Base-by-base conservation (phyloP, 2,329 filamentous ascomycete species). In the Diaporthe nobilis region DNA sequence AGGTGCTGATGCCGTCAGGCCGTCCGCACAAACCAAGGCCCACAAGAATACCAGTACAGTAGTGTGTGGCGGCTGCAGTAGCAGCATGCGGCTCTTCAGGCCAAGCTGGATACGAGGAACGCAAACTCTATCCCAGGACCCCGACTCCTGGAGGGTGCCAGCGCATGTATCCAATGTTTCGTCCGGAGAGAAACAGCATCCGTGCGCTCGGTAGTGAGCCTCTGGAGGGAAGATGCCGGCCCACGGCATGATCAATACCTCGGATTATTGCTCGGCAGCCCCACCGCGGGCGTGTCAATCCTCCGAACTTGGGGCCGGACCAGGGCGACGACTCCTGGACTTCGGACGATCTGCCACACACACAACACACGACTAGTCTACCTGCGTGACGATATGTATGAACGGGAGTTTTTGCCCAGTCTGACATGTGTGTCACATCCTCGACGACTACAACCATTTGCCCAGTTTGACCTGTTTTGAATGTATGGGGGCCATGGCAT, bases 81-180 rank as follows among this genome's bases (percentile, higher is more conserved):
- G 65, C 49, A 70, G 65, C 65, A 70, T 70, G 65, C 65, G 65
- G 65, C 65, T 70, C 65, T 70, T 70, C 65, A 42, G 65, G 65
- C 34, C 65, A 70, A 70, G 65, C 65, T 70, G 65, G 65, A 70
- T 70, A 70, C 65, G 65, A 70, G 49, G 49, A 70, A 55, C 2
- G 49, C 65, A 39, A 70, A 70, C 49, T 70, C 65, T 70, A 70
- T 70, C 49, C 49, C 65, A 55, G 65, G 4, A 53, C 31, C 61
- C 65, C 47, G 22, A 53, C 47, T 42, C 65, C 49, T 55, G 49
- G 34, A 70, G n/a, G n/a, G 65, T 55, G 47, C 65, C 65, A 70
- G 49, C 65, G 49, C 65, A 70, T 51, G 49, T 70, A 22, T 53
- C 47, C 65, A 68, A 68, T 53, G 47, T 68, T 68, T 53, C 47